phyloP scores from a whole-genome alignment of 805 yeast species.

The Hanseniaspora mollemarum region DNA sequence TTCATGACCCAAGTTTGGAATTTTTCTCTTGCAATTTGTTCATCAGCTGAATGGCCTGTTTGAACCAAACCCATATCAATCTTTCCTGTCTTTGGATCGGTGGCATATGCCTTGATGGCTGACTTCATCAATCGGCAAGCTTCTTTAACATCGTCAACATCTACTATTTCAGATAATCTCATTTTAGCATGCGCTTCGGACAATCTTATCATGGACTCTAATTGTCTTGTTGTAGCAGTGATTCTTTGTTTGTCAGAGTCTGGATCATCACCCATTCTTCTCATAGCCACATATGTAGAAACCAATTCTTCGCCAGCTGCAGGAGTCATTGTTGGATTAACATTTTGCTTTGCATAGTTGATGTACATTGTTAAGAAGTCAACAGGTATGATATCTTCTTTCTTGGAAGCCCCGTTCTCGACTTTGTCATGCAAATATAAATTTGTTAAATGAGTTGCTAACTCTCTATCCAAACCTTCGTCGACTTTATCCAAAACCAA shows the following conservation, averaged over 20 bases:
- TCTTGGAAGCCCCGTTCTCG: constrained; percentile 47
- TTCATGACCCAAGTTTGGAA: constrained; percentile 29
- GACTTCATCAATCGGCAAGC: constrained; percentile 86
- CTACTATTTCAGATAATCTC: constrained; percentile 66
- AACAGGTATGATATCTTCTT: constrained; percentile 58
- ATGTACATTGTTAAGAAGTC: constrained; percentile 81
- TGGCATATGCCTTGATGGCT: constrained; percentile 95
- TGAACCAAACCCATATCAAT: constrained; percentile 96
- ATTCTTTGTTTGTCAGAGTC: constrained; percentile 78
- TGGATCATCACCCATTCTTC: constrained; percentile 85
- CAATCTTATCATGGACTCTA: constrained; percentile 89
- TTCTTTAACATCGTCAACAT: constrained; percentile 73
- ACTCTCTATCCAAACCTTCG: constrained; percentile 66
- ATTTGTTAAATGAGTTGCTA: constrained; percentile 81
- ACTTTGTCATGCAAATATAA: constrained; percentile 86
- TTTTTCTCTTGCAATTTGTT: constrained; percentile 69
- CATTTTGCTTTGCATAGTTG: constrained; percentile 83
- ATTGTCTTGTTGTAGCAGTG: constrained; percentile 95
- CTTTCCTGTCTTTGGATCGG: constrained; percentile 92
- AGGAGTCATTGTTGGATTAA: constrained; percentile 65
- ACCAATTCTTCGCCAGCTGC: constrained; percentile 80
- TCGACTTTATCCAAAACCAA: constrained; percentile 87
- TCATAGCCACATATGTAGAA: constrained; percentile 79
- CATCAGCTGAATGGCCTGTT: constrained; percentile 86
- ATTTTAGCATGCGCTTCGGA: constrained; percentile 96